Evolutionary conservation across 495 filamentous ascomycete genomes (phyloP).

Genomic region (Penicillium taxi): DNA sequence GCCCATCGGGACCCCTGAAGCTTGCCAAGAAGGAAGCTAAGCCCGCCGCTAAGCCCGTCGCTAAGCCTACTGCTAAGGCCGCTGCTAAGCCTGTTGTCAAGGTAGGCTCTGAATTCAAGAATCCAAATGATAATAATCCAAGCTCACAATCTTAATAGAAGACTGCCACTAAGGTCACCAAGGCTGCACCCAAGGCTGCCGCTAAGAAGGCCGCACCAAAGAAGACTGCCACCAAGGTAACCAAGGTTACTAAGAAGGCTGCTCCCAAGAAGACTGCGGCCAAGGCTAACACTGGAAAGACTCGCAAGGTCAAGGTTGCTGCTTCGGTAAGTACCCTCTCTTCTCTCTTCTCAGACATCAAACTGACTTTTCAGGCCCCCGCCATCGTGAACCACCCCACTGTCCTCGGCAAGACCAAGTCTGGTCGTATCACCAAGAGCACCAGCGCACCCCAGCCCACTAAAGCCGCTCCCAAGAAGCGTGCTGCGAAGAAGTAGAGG

Average conservation of each 20-base stretch:
- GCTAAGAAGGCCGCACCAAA: slow-evolving; percentile 31
- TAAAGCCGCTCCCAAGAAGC: slow-evolving; percentile 51
- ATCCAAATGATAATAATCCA: too few relatives aligned
- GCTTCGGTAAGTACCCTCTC: slow-evolving; percentile 30
- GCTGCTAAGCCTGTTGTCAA: slow-evolving; percentile 22
- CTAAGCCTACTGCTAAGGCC: slow-evolving; percentile 35
- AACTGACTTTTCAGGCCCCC: slow-evolving; percentile 35
- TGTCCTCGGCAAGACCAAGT: slow-evolving; percentile 79
- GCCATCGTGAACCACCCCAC: slow-evolving; percentile 69
- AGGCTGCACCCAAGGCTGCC: slow-evolving; percentile 19
- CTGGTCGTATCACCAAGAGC: slow-evolving; percentile 80
- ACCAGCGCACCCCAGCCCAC: slow-evolving; percentile 39
- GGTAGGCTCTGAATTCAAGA: too few relatives aligned
- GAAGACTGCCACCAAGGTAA: slow-evolving; percentile 40
- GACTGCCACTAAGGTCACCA: slow-evolving; percentile 9
- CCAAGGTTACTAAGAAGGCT: slow-evolving; percentile 41
- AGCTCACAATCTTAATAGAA: too few relatives aligned
- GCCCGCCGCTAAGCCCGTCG: slow-evolving; percentile 39
- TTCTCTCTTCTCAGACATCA: background rate
- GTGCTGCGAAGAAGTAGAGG: slow-evolving; percentile 51
- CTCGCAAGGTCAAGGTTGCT: slow-evolving; percentile 37
- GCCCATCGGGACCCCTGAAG: slow-evolving; percentile 91
- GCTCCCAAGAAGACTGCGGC: slow-evolving; percentile 28
- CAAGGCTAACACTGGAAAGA: slow-evolving; percentile 51
- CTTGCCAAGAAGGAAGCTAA: slow-evolving; percentile 77